phyloP scores from a whole-genome alignment of 2,329 filamentous ascomycete species.

The Scleromitrula shiraiana region DNA sequence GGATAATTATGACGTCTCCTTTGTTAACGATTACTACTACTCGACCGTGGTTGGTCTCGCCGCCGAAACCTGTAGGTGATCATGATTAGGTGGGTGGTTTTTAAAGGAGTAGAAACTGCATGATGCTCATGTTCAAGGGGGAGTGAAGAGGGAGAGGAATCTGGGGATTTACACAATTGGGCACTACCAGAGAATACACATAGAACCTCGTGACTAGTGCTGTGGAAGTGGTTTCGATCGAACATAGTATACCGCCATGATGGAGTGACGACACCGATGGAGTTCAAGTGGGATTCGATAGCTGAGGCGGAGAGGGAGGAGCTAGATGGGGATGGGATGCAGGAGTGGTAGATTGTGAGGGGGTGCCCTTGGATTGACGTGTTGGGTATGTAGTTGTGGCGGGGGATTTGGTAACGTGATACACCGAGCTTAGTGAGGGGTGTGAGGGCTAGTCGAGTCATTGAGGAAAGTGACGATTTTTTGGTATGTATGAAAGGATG shows the following conservation, averaged over 20 bases:
- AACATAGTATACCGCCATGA: conserved; percentile 68
- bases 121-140: no score
- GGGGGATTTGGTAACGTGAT: conserved; percentile 51
- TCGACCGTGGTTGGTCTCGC: conserved; percentile 48
- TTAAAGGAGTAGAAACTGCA: not conserved
- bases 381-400: conserved; percentile 51
- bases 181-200: conserved; percentile 51
- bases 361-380: conserved; percentile 51
- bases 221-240: conserved; percentile 39
- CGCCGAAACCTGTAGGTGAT: conserved; percentile 45
- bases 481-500: no score
- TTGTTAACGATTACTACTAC: conserved; percentile 47
- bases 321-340: conserved; percentile 46
- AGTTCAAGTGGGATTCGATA: conserved; percentile 48
- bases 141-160: not conserved
- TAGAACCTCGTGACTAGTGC: conserved; percentile 57
- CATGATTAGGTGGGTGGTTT: no score
- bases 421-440: conserved; percentile 30
- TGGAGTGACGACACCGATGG: conserved; percentile 47
- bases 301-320: conserved; percentile 35
- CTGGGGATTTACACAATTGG: conserved; percentile 38
- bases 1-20: conserved; percentile 58
- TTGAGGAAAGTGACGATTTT: no score
- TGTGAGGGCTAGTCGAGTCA: conserved; percentile 40
- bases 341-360: conserved; percentile 57